Base-by-base conservation (phyloP, 768 basidiomycete genomes). In the Hygrocybe coccinea region DNA sequence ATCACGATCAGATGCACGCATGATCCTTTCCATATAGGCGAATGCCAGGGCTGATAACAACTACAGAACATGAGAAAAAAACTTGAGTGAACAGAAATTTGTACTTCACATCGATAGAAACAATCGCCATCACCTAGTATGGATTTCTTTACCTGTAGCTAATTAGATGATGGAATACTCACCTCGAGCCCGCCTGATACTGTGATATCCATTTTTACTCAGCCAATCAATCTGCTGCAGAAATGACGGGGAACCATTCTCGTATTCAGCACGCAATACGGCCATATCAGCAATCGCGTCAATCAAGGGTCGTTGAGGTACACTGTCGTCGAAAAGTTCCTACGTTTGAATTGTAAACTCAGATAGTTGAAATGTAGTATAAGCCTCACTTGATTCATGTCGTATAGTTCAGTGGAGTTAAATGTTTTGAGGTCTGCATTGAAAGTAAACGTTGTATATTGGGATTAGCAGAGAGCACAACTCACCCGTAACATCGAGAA, bases 121-220 rank as follows among this genome's bases (percentile, higher is more conserved):
- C 94, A 95, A 67, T 90, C 89, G 0, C 94, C 92, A 61, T 90
- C 93, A 25, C 93, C 91, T 83, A 8, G 17, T 34, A 56, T 35
- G 56, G 12, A 36, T 21, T 10, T 43, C 12, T 25, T 44, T 21
- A 15, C 19, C 14, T 57, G 14, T 38, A 11, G 55, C 21, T 43
- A 44, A 25, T 29, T 6, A 22, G 21, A 19, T 22, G 39, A 39
- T 41, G 50, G 37, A 47, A 34, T 65, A 52, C 75, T 50, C 71
- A 72, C 93, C 92, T 71, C 85, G 79, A 0, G 87, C 82, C 52
- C 91, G 75, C 64, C 91, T 78, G 41, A 95, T 75, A 10, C 71
- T 74, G 34, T 73, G 73, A 71, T 81, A 94, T 1, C 91, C 91
- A 43, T 83, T 71, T 14, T 60, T 62, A 46, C 74, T 70, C 19